phyloP scores from a whole-genome alignment of 495 filamentous ascomycete genomes.

The Pyrenula massariospora region DNA sequence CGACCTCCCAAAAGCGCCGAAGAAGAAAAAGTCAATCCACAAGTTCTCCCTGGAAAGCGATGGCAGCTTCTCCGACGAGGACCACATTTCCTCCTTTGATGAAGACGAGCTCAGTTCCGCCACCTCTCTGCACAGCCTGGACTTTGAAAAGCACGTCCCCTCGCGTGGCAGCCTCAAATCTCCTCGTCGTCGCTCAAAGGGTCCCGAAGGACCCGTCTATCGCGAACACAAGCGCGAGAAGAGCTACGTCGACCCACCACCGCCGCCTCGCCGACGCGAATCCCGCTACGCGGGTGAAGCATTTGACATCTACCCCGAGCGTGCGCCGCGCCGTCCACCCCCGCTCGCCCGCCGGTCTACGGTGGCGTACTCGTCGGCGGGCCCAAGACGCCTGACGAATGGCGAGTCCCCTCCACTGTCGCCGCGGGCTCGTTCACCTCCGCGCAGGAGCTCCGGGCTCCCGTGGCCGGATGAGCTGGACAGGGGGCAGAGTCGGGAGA shows the following conservation, averaged over 20 bases:
- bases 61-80: background rate
- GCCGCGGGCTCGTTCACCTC: background rate
- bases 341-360: background rate
- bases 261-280: background rate
- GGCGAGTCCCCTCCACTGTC: background rate
- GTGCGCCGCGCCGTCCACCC: too few species aligned
- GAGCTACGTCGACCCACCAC: background rate
- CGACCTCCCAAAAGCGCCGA: background rate
- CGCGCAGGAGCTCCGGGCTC: background rate
- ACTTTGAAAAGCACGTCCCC: background rate
- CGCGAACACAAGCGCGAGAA: background rate
- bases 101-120: background rate
- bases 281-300: background rate
- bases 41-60: background rate
- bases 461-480: background rate
- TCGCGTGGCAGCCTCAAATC: background rate
- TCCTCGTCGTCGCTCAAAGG: background rate
- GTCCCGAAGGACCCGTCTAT: background rate
- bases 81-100: background rate
- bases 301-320: background rate
- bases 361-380: background rate
- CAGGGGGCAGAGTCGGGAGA: background rate
- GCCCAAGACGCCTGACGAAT: background rate
- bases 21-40: background rate
- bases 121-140: background rate